These are phyloP conservation scores for Thermomucor indicae-seudaticae DNA, from an alignment of 371 early-diverging fungal genomes.

Conservation along the genomic window DNA sequence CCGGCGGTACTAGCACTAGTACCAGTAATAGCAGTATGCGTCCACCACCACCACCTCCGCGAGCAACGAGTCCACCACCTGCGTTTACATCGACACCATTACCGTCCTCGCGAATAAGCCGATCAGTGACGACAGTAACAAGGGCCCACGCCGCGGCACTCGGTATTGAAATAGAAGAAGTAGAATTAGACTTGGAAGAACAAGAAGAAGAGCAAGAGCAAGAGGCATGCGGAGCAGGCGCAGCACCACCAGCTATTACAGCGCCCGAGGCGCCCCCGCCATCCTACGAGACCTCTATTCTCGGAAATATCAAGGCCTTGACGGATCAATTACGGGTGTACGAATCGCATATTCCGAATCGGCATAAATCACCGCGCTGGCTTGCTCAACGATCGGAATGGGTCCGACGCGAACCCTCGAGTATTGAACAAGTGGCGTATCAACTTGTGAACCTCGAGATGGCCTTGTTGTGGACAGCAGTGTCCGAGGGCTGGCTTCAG, in stretches of 20 bases:
- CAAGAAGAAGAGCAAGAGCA: no score
- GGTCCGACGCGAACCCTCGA: conserved; percentile 29
- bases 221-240: no score
- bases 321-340: conserved; percentile 27
- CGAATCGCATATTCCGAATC: conserved; percentile 38
- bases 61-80: background rate
- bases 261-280: conserved; percentile 31
- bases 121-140: background rate
- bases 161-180: no score
- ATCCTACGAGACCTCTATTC: conserved; percentile 43
- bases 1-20: conserved; percentile 15
- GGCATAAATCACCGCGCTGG: conserved; percentile 49
- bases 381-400: conserved; percentile 30
- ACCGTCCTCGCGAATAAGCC: background rate
- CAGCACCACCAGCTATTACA: background rate
- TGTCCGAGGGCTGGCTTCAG: conserved; percentile 41
- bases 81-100: background rate
- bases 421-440: conserved; percentile 40
- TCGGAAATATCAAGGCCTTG: conserved; percentile 34
- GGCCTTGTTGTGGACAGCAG: conserved; percentile 46
- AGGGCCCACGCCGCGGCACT: no score
- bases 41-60: background rate
- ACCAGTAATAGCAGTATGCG: conserved; percentile 1
- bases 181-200: no score
- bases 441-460: conserved; percentile 45